Conservation (phyloP, 345 rosid species). For the Moricandia arvensis region DNA sequence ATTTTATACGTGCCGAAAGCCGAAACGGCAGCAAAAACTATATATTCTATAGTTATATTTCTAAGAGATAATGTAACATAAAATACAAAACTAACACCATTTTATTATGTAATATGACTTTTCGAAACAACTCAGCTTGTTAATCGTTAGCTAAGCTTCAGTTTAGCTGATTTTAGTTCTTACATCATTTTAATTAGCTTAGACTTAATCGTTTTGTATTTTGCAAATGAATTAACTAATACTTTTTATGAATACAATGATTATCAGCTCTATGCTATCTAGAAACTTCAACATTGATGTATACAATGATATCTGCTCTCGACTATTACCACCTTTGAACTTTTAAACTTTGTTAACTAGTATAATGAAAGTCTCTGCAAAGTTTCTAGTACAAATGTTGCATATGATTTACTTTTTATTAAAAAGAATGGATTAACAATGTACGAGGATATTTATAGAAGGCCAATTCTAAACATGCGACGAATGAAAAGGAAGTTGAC, state of each 20-base stretch:
- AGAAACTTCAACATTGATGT: neutral
- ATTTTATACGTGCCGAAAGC: neutral
- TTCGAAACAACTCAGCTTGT: neutral
- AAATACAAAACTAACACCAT: neutral
- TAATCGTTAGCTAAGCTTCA: neutral
- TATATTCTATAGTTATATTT: neutral
- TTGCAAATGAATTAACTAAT: neutral
- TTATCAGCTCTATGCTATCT: neutral
- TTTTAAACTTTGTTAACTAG: neutral
- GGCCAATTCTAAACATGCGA: slow-evolving; percentile 3
- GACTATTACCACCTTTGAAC: neutral
- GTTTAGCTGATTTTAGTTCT: neutral
- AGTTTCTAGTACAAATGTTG: neutral
- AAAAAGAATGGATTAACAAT: neutral
- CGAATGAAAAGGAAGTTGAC: slow-evolving; percentile 4
- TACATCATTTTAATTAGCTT: neutral
- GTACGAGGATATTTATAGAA: slow-evolving; percentile 7
- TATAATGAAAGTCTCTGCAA: neutral
- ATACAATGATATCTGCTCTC: neutral
- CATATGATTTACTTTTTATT: neutral
- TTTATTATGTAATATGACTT: neutral
- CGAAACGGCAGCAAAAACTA: neutral
- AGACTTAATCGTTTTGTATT: neutral
- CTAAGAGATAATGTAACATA: neutral
- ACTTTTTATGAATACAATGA: neutral